These are phyloP conservation scores for Clonostachys sp. DNA, from an alignment of 2,329 filamentous ascomycete genomes.

Conservation along the genomic window DNA sequence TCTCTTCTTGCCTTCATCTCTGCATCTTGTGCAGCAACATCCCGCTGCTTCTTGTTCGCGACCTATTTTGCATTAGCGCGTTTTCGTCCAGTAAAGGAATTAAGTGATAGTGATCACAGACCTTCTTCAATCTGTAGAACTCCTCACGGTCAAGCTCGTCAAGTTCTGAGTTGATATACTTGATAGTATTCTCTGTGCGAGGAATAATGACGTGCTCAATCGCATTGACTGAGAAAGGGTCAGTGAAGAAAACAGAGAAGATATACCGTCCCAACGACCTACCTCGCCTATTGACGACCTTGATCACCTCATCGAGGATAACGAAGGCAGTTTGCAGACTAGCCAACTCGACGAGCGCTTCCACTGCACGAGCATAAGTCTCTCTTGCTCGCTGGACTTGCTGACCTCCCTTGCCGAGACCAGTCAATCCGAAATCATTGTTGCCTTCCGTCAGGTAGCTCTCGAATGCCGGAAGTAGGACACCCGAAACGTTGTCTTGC, in stretches of 20 bases:
- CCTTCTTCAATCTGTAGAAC: constrained; percentile 95
- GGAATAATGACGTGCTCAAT: constrained; percentile 98
- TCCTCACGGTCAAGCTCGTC: constrained; percentile 97
- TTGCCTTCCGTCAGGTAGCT: constrained; percentile 83
- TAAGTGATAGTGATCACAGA: constrained; percentile 3
- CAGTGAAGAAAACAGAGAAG: constrained; percentile 9
- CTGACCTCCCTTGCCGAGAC: constrained; percentile 93
- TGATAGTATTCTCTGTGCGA: constrained; percentile 98
- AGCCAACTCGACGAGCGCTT: constrained; percentile 90
- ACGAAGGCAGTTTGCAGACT: constrained; percentile 97
- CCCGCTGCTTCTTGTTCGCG: constrained; percentile 77
- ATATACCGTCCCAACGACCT: neutral
- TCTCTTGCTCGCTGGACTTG: constrained; percentile 93
- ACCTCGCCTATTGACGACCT: constrained; percentile 96
- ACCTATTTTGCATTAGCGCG: constrained; percentile 36
- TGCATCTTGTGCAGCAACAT: constrained; percentile 66
- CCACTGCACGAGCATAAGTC: constrained; percentile 92
- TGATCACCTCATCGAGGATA: constrained; percentile 97
- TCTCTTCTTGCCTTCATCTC: constrained; percentile 72
- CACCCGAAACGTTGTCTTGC: constrained; percentile 98
- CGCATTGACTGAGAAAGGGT: constrained; percentile 66
- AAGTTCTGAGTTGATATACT: constrained; percentile 98
- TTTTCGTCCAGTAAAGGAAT: neutral
- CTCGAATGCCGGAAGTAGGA: constrained; percentile 90
- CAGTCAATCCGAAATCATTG: constrained; percentile 94